Conservation (phyloP, 2,329 filamentous ascomycete genomes). For the Fusarium guadeloupense region DNA sequence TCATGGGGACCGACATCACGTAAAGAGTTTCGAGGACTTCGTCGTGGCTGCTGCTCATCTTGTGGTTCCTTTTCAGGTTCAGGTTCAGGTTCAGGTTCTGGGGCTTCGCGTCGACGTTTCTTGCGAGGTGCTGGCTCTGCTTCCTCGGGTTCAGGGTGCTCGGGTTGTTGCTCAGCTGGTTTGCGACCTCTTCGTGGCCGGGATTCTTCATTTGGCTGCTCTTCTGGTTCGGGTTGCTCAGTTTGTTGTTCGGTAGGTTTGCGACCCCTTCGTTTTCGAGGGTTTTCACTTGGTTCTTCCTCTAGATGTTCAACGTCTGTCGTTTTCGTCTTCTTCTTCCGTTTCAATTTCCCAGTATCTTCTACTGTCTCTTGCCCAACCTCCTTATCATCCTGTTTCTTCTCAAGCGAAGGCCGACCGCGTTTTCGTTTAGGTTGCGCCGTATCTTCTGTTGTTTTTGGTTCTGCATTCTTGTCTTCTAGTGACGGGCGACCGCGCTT, state of each 20-base stretch:
- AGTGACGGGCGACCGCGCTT: constrained; percentile 46
- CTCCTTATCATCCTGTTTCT: constrained; percentile 8
- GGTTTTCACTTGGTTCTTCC: constrained; percentile 19
- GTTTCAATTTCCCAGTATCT: constrained; percentile 26
- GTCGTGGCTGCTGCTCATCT: constrained; percentile 17
- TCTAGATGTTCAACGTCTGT: constrained; percentile 11
- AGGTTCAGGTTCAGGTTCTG: neutral
- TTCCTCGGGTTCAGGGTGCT: constrained; percentile 21
- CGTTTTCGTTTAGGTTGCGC: constrained; percentile 49
- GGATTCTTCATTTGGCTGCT: constrained; percentile 13
- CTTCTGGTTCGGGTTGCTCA: neutral
- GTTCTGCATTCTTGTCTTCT: constrained; percentile 17
- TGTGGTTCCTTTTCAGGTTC: neutral
- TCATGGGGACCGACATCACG: constrained; percentile 16
- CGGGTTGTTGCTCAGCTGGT: constrained; percentile 4
- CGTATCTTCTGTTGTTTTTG: constrained; percentile 19
- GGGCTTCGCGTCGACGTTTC: constrained; percentile 18
- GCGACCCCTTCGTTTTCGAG: constrained; percentile 20
- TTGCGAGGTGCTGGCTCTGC: constrained; percentile 19
- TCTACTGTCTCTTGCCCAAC: constrained; percentile 1
- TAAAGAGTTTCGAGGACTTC: constrained; percentile 33
- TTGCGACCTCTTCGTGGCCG: constrained; percentile 23
- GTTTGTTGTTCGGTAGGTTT: constrained; percentile 3
- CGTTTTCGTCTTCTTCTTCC: constrained; percentile 21
- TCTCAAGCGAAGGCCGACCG: constrained; percentile 46